Conservation (phyloP, 2,329 filamentous ascomycete species). For the Emergomyces pasteurianus region DNA sequence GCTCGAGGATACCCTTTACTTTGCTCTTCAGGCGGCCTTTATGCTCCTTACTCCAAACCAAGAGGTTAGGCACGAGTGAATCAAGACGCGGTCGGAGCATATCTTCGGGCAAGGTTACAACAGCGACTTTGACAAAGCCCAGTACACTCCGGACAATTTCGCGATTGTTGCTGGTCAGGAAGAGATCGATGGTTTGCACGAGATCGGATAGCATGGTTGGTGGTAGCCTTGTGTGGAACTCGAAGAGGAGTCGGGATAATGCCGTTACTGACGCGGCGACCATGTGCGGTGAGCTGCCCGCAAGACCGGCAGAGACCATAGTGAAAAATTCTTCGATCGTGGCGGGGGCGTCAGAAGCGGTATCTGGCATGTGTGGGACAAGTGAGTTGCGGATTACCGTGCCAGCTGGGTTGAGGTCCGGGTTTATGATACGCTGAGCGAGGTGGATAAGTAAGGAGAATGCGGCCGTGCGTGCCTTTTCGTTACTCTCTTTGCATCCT, state of each 20-base stretch:
- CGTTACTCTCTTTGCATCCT: constrained; percentile 94
- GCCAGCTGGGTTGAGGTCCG: constrained; percentile 40
- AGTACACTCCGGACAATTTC: constrained; percentile 92
- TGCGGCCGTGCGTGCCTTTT: constrained; percentile 77
- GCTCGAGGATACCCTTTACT: constrained; percentile 94
- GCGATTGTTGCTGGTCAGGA: constrained; percentile 89
- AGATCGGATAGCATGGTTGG: constrained; percentile 65
- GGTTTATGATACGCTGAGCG: constrained; percentile 67
- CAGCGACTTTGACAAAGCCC: constrained; percentile 92
- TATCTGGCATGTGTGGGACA: constrained; percentile 72
- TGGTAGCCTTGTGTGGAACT: constrained; percentile 64
- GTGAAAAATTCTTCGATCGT: constrained; percentile 93
- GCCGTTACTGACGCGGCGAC: constrained; percentile 95
- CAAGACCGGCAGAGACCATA: constrained; percentile 93
- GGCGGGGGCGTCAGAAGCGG: constrained; percentile 65
- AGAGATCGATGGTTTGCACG: constrained; percentile 89
- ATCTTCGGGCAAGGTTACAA: constrained; percentile 70
- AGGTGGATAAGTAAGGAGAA: constrained; percentile 85
- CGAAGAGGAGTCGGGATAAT: constrained; percentile 81
- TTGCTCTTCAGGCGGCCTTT: constrained; percentile 95
- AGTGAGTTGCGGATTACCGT: constrained; percentile 77
- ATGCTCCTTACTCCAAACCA: constrained; percentile 96
- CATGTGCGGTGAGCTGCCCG: constrained; percentile 90
- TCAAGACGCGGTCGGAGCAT: constrained; percentile 67
- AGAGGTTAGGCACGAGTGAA: constrained; percentile 73